A percentile compares a stretch with the other conserved stretches of the same genome.
These are phyloP conservation scores for Rhodotorula sp. DNA, from an alignment of 1,284 basidiomycete genomes.

Conservation along the genomic window DNA sequence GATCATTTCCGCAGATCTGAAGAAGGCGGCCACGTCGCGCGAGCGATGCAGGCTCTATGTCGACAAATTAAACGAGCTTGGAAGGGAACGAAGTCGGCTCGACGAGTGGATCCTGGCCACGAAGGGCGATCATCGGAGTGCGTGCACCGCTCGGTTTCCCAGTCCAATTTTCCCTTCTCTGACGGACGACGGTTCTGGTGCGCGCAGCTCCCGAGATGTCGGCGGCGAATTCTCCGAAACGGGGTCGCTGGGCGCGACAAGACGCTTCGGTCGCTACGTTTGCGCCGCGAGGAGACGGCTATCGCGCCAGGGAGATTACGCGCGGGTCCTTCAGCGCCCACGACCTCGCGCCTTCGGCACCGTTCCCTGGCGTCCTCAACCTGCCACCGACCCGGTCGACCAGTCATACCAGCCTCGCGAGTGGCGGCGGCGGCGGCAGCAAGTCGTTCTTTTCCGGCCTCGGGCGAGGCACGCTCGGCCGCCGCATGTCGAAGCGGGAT, in stretches of 20 bases:
- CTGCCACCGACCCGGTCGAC: neutral
- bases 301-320: slow-evolving; percentile 26
- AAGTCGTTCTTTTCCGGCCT: slow-evolving; percentile 20
- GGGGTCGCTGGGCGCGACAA: slow-evolving; percentile 9
- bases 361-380: slow-evolving; percentile 31
- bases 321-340: slow-evolving; percentile 10
- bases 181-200: neutral
- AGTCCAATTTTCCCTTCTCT: neutral
- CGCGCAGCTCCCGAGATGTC: slow-evolving; percentile 3
- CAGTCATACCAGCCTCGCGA: neutral
- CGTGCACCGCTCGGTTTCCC: neutral
- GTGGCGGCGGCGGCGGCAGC: neutral
- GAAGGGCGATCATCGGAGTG: neutral
- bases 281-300: slow-evolving; percentile 26
- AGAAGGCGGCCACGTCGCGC: slow-evolving; percentile 59
- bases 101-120: slow-evolving; percentile 60
- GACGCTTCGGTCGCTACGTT: slow-evolving; percentile 24
- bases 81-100: slow-evolving; percentile 72
- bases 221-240: slow-evolving; percentile 4
- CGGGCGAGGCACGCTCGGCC: slow-evolving; percentile 9
- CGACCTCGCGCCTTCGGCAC: slow-evolving; percentile 17
- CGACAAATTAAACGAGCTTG: slow-evolving; percentile 76
- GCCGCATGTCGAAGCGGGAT: neutral
- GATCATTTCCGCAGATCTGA: slow-evolving; percentile 56
- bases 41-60: slow-evolving; percentile 78